Conservation (phyloP, 139 green algal genomes). For the Axilococcus clingmanii region DNA sequence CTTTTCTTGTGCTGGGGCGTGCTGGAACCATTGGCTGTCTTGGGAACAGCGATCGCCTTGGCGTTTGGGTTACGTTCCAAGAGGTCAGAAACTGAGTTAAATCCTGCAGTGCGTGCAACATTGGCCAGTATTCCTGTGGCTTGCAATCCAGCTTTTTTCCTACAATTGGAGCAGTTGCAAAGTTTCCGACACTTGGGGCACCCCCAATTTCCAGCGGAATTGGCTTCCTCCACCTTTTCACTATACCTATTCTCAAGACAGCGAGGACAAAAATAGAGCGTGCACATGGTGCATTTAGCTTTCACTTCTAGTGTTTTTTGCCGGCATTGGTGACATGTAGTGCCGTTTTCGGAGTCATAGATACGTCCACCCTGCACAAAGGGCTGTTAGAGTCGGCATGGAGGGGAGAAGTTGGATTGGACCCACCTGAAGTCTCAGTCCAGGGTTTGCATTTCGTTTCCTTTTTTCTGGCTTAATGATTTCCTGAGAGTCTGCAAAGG, state of each 20-base stretch:
- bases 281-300: slow-evolving; percentile 38
- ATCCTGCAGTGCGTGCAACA: slow-evolving; percentile 33
- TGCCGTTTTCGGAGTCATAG: slow-evolving; percentile 48
- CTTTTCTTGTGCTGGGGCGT: not conserved
- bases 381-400: not conserved
- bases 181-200: slow-evolving; percentile 34
- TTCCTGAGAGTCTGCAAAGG: not conserved
- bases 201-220: slow-evolving; percentile 12
- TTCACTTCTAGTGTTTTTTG: slow-evolving; percentile 51
- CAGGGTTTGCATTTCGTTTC: slow-evolving; percentile 27
- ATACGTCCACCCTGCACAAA: slow-evolving; percentile 33
- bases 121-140: slow-evolving; percentile 40
- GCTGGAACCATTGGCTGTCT: not conserved
- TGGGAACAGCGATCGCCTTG: not conserved
- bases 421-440: slow-evolving; percentile 24
- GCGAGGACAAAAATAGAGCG: slow-evolving; percentile 37
- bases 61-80: slow-evolving; percentile 36
- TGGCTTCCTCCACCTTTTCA: slow-evolving; percentile 25
- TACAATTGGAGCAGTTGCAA: slow-evolving; percentile 54
- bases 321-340: slow-evolving; percentile 52
- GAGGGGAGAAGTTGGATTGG: not conserved
- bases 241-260: slow-evolving; percentile 47
- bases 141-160: slow-evolving; percentile 40
- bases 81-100: slow-evolving; percentile 33
- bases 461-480: slow-evolving; percentile 5